Evolutionary conservation across 73 alveolate species (phyloP).

Genomic region (Blepharisma stoltei): DNA sequence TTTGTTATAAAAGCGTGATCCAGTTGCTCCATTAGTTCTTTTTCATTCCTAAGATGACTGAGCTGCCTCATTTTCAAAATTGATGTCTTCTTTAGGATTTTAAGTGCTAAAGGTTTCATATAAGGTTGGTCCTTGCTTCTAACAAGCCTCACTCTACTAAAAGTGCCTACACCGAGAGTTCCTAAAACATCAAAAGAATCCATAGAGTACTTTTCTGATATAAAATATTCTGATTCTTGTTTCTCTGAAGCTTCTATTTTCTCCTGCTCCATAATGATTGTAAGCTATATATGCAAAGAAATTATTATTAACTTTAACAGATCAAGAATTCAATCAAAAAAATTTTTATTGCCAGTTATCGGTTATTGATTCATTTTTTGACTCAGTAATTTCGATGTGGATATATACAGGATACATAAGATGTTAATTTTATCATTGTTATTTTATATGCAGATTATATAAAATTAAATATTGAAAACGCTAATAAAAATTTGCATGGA

Average conservation of each 20-base stretch:
- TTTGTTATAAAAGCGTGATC: constrained; percentile 53
- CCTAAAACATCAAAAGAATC: constrained; percentile 55
- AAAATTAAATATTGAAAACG: too few species aligned
- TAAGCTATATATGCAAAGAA: not conserved
- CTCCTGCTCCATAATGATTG: constrained; percentile 8
- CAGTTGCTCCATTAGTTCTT: constrained; percentile 35
- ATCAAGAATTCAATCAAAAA: too few species aligned
- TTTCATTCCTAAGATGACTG: constrained; percentile 50
- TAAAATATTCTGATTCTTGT: constrained; percentile 31
- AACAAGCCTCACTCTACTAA: constrained; percentile 93
- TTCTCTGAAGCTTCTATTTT: constrained; percentile 16
- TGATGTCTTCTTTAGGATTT: constrained; percentile 89
- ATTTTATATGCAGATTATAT: too few species aligned
- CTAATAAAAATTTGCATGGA: too few species aligned
- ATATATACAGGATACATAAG: too few species aligned
- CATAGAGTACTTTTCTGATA: constrained; percentile 39
- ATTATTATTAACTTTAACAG: too few species aligned
- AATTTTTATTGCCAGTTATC: too few species aligned
- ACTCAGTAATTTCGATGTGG: too few species aligned
- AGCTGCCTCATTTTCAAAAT: constrained; percentile 84
- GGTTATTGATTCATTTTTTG: too few species aligned
- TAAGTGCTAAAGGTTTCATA: constrained; percentile 85
- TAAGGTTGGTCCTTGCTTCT: constrained; percentile 55
- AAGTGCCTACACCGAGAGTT: constrained; percentile 95
- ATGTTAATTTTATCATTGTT: too few species aligned